Base-by-base conservation (phyloP, 2,329 filamentous ascomycete species). In the Elsinoe fawcettii region DNA sequence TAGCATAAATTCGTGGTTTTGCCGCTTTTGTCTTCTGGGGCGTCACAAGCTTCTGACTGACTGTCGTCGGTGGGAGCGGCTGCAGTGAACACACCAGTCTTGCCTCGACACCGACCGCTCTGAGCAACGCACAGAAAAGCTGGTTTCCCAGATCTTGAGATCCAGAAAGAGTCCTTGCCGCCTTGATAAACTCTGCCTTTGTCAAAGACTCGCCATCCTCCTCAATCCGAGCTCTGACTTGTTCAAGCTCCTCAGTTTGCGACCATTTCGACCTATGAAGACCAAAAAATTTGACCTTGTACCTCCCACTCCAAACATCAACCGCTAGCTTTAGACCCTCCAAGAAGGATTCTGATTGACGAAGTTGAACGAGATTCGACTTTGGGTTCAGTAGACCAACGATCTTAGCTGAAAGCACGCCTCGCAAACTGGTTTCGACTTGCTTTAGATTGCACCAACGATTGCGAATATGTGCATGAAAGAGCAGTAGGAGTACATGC, bases 11-110 rank as follows among this genome's bases (percentile, higher is more conserved):
- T 22, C 54, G 22, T 34, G 54, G 39, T 22, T 49, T 56, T 66
- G 58, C 62, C 36, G 62, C 58, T 58, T 70, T 63, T 25, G 68
- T 62, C 66, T 77, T 74, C 53, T 66, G 66, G 9, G 77, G 70
- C 25, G 74, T 72, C 59, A 53, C 72, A 61, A 57, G 69, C 68
- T 67, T 77, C 71, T 74, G 74, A 3, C 75, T 73, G 2, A 71
- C 69, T 11, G 73, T 79, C 2, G 78, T 75, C 63, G 91, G 91
- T 0, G 87, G 79, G 0, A 99, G 76, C 1, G 86, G 83, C 63
- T 99, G 93, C 2, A 99, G 74, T 3, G 93, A 99, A 70, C 90
- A 96, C 0, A 97, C 87, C 3, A 99, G 77, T 11, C 93, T 81
- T 4, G 88, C 79, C 61, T 90, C 83, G 5, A 97, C 83, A 2